These are phyloP conservation scores for Pseudogymnoascus sp. DNA, from an alignment of 2,329 filamentous ascomycete genomes.

Conservation along the genomic window DNA sequence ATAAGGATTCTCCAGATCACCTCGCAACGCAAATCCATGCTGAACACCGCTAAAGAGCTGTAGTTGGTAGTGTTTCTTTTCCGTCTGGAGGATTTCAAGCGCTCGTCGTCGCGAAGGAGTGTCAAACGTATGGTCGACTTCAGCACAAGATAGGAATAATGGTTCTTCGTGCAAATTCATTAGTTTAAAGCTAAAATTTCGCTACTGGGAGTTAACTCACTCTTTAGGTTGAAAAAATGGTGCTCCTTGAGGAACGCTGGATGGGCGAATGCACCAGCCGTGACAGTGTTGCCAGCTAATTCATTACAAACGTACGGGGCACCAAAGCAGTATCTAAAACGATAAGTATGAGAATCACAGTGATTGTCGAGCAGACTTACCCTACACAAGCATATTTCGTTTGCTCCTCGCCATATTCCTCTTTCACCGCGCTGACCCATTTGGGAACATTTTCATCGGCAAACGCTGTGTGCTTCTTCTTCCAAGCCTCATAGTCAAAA, in stretches of 20 bases:
- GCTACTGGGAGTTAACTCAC: conserved; percentile 23
- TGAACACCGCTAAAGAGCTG: conserved; percentile 55
- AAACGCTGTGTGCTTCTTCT: conserved; percentile 39
- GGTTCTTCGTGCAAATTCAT: conserved; percentile 29
- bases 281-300: conserved; percentile 33
- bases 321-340: conserved; percentile 34
- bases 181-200: neutral
- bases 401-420: conserved; percentile 30
- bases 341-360: neutral
- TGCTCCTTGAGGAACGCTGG: conserved; percentile 44
- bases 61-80: conserved; percentile 50
- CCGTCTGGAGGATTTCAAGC: conserved; percentile 37
- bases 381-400: conserved; percentile 39
- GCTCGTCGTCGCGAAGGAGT: conserved; percentile 35
- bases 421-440: conserved; percentile 38
- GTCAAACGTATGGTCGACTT: conserved; percentile 41
- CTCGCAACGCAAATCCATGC: conserved; percentile 59
- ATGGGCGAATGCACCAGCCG: conserved; percentile 45
- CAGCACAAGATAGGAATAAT: conserved; percentile 41
- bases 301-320: conserved; percentile 41
- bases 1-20: conserved; percentile 42
- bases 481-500: conserved; percentile 46
- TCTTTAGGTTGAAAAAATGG: conserved; percentile 37
- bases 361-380: conserved; percentile 13
- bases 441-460: conserved; percentile 39